Conservation (phyloP, 257 asterid genomes). For the Ilex aquifolium region DNA sequence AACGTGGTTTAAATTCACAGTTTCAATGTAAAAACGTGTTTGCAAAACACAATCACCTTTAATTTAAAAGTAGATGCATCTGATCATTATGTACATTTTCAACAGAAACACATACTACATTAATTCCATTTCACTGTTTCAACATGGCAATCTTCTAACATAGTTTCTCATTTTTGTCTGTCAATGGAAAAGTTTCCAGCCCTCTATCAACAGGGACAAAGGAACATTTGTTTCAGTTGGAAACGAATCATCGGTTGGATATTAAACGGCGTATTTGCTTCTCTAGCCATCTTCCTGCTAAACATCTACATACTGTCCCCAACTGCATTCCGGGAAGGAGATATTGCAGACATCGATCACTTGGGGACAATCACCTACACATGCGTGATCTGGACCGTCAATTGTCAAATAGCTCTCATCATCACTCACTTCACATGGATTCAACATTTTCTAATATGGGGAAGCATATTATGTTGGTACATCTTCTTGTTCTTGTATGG, state of each 20-base stretch:
- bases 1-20: too few species aligned
- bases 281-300: slow-evolving; percentile 37
- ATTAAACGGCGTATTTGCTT: slow-evolving; percentile 32
- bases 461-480: slow-evolving; percentile 56
- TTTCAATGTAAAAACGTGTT: too few species aligned
- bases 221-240: slow-evolving; percentile 48
- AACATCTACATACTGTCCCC: slow-evolving; percentile 26
- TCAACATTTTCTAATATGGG: slow-evolving; percentile 52
- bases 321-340: slow-evolving; percentile 34
- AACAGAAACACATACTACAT: too few species aligned
- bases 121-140: too few species aligned
- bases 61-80: too few species aligned
- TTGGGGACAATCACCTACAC: slow-evolving; percentile 52
- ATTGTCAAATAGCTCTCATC: slow-evolving; percentile 60
- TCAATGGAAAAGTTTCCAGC: slow-evolving; percentile 40
- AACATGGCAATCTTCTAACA: too few species aligned
- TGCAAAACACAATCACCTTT: too few species aligned
- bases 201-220: slow-evolving; percentile 51
- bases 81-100: too few species aligned
- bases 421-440: slow-evolving; percentile 51
- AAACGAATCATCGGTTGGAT: slow-evolving; percentile 53
- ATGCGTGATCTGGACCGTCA: slow-evolving; percentile 56
- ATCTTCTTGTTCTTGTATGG: slow-evolving; percentile 34
- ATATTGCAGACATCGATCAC: slow-evolving; percentile 38
- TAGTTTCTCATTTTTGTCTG: too few species aligned